These are phyloP conservation scores for Clohesyomyces aquaticus DNA, from an alignment of 495 filamentous ascomycete species.

Conservation along the genomic window DNA sequence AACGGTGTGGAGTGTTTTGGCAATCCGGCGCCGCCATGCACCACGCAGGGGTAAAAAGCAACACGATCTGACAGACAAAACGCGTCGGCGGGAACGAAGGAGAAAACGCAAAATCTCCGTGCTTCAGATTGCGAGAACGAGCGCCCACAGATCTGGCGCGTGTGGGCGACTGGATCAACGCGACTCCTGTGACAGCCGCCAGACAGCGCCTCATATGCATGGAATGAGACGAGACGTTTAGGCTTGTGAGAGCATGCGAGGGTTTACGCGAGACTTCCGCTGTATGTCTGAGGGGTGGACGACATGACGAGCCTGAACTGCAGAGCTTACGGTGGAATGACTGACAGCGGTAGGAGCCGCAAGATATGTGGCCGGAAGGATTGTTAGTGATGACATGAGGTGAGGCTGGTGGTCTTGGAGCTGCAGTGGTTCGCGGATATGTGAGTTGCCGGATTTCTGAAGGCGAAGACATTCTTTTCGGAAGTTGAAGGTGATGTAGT, in stretches of 20 bases:
- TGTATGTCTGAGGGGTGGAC: not conserved
- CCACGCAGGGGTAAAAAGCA: conserved; percentile 22
- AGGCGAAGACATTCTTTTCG: not conserved
- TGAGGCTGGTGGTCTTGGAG: not conserved
- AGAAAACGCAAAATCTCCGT: conserved; percentile 9
- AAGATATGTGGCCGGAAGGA: not conserved
- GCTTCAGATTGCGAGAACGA: conserved; percentile 9
- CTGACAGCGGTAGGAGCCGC: not conserved
- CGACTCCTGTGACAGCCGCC: not conserved
- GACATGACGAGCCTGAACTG: not conserved
- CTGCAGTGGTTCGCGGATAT: not conserved
- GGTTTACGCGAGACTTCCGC: not conserved
- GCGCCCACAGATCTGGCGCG: no score
- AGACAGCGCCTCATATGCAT: no score
- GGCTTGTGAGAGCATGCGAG: no score
- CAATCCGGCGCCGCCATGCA: no score
- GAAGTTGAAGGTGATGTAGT: no score
- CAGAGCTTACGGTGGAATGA: not conserved
- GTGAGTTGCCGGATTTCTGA: not conserved
- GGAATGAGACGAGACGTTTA: no score
- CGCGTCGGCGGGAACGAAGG: no score
- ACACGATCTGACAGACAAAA: conserved; percentile 6
- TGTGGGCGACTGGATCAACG: not conserved
- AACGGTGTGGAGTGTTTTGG: conserved; percentile 10
- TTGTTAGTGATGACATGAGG: not conserved